These are phyloP conservation scores for Helicostylum pulchrum DNA, from an alignment of 192 early-diverging fungal species.

Conservation along the genomic window DNA sequence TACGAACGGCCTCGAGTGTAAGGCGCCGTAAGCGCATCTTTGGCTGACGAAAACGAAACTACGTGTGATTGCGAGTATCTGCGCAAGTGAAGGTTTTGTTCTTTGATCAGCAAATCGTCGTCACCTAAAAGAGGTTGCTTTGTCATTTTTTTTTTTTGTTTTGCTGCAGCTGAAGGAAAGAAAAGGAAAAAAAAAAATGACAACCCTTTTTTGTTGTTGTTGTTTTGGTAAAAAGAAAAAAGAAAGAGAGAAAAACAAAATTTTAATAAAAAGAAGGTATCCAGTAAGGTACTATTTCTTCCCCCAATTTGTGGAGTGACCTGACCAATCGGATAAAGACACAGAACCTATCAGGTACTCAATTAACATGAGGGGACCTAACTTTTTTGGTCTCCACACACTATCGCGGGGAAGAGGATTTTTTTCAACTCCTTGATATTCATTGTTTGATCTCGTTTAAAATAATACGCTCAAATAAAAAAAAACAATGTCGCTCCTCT, in stretches of 20 bases:
- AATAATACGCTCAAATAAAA: neutral
- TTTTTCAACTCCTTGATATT: too few species aligned
- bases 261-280: neutral
- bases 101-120: neutral
- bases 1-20: constrained; percentile 12
- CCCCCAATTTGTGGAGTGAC: neutral
- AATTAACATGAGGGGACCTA: neutral
- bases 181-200: constrained; percentile 1
- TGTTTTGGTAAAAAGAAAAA: neutral
- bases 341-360: constrained; percentile 13
- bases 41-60: constrained; percentile 1
- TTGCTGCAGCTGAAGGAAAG: neutral
- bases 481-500: neutral
- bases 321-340: constrained; percentile 22
- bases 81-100: neutral
- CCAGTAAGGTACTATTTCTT: neutral
- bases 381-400: too few species aligned
- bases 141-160: neutral
- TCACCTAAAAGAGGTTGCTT: too few species aligned
- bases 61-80: constrained; percentile 10
- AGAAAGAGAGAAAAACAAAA: neutral
- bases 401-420: too few species aligned
- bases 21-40: constrained; percentile 3
- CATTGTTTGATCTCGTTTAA: neutral
- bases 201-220: too few species aligned